phyloP scores from a whole-genome alignment of 441 rosid genomes.

The Geranium incanum region DNA sequence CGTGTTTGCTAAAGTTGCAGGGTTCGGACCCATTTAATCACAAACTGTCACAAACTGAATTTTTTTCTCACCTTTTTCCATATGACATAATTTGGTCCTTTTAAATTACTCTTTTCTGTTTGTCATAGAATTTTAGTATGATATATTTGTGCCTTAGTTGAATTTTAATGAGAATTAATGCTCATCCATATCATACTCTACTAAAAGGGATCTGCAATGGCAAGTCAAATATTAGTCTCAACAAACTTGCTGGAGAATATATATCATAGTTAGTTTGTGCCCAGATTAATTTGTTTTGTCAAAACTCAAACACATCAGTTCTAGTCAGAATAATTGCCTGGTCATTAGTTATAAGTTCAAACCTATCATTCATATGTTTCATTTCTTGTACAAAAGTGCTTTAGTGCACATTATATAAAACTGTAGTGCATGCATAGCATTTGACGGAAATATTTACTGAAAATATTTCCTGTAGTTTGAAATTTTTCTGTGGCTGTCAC shows the following conservation, averaged over 20 bases:
- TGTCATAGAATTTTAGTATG: too few species aligned
- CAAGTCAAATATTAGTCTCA: background rate
- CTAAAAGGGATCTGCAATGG: background rate
- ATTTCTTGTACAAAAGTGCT: too few species aligned
- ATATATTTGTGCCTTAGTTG: background rate
- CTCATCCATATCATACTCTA: background rate
- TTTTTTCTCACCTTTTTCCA: too few species aligned
- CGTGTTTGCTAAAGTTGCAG: conserved; percentile 56
- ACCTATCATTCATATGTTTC: background rate
- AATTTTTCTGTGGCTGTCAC: too few species aligned
- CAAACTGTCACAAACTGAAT: background rate
- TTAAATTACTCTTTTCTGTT: too few species aligned
- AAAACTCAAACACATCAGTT: background rate
- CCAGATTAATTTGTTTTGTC: background rate
- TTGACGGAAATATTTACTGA: background rate
- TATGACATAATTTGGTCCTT: too few species aligned
- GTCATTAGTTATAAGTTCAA: background rate
- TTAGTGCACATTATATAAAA: background rate
- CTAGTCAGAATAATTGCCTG: background rate
- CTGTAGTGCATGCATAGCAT: background rate
- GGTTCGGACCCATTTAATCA: conserved; percentile 32
- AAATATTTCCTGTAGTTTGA: background rate
- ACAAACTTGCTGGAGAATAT: background rate
- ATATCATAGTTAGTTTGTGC: background rate
- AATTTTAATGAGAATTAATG: background rate